Evolutionary conservation across 2,329 filamentous ascomycete genomes (phyloP).

Genomic region (Aspergillaceae sp.): DNA sequence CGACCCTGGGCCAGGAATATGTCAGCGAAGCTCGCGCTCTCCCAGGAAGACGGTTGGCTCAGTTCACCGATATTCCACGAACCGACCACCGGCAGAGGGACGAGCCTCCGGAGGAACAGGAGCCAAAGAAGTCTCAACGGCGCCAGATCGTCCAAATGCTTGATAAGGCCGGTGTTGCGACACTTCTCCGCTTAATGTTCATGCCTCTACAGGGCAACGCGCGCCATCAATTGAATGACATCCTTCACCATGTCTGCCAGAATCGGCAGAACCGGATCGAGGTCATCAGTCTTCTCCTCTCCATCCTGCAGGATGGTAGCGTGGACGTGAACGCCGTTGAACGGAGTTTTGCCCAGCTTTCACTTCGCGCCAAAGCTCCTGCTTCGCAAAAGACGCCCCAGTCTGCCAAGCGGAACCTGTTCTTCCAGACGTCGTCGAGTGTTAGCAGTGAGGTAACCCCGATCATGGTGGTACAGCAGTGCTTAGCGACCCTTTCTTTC

Average conservation of each 20-base stretch:
- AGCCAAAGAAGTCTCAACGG: slow-evolving; percentile 57
- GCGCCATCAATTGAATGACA: slow-evolving; percentile 71
- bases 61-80: slow-evolving; percentile 40
- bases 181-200: slow-evolving; percentile 97
- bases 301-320: slow-evolving; percentile 92
- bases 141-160: slow-evolving; percentile 91
- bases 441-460: slow-evolving; percentile 84
- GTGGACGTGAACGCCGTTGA: slow-evolving; percentile 89
- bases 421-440: slow-evolving; percentile 45
- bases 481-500: slow-evolving; percentile 74
- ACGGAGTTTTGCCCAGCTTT: slow-evolving; percentile 87
- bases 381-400: slow-evolving; percentile 74
- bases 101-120: slow-evolving; percentile 36
- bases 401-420: slow-evolving; percentile 64
- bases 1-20: slow-evolving; percentile 74
- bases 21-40: slow-evolving; percentile 76
- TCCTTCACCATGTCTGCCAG: slow-evolving; percentile 85
- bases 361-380: slow-evolving; percentile 77
- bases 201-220: slow-evolving; percentile 84
- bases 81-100: slow-evolving; percentile 26
- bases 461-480: slow-evolving; percentile 91
- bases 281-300: slow-evolving; percentile 82
- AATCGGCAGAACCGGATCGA: slow-evolving; percentile 95
- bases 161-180: slow-evolving; percentile 90
- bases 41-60: slow-evolving; percentile 48